Conservation (phyloP, 2,329 filamentous ascomycete genomes). For the Fusarium hostae region DNA sequence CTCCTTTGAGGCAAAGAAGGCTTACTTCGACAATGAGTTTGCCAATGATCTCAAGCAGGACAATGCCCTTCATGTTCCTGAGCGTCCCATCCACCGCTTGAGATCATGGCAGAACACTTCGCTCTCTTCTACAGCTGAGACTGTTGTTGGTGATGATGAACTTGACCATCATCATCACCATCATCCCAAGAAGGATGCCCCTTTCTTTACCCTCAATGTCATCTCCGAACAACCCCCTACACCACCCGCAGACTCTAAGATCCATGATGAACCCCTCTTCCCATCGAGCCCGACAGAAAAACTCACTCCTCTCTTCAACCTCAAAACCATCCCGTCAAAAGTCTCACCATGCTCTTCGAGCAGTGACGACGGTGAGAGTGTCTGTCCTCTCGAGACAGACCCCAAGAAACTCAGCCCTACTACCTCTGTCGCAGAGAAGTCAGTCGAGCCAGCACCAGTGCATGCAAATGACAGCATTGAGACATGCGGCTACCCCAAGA, state of each 20-base stretch:
- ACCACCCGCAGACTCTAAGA: background rate
- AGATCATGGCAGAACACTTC: constrained; percentile 9
- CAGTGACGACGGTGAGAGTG: background rate
- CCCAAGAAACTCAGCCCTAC: background rate
- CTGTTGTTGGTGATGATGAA: constrained; percentile 7
- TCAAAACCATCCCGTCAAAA: background rate
- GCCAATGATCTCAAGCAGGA: background rate
- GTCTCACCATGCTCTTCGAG: background rate
- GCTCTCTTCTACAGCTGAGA: constrained; percentile 20
- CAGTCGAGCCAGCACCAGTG: background rate
- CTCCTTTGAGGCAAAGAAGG: background rate
- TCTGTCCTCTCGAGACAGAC: constrained; percentile 2
- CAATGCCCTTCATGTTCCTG: fast-evolving
- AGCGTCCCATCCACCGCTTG: background rate
- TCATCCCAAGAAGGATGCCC: background rate
- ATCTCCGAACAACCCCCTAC: background rate
- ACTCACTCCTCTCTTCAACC: background rate
- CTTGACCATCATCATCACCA: background rate
- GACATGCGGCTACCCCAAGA: constrained; percentile 26
- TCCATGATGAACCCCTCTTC: background rate
- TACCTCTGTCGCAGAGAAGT: background rate
- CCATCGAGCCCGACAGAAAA: background rate
- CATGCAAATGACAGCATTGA: constrained; percentile 18
- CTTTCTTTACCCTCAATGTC: background rate
- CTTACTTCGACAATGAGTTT: background rate